Evolutionary conservation across 140 eudicot species (phyloP), one percentile per base, ranked within the genome.

Genomic region (Anethum foeniculum): DNA sequence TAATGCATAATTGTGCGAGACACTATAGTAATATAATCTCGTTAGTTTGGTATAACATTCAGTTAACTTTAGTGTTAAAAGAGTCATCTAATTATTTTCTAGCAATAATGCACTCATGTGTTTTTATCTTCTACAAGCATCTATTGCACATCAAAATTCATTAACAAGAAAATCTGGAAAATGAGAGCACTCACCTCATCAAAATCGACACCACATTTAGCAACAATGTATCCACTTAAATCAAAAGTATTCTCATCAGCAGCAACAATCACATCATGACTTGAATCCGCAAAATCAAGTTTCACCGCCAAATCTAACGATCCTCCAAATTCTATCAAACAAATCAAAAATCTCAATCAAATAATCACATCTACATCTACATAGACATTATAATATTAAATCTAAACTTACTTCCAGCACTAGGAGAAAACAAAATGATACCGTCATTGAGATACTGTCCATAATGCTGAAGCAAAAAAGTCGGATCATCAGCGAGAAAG

Each of bases 131-230:
- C 54, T 49, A 48, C 21, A 16, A 54, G 28, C 34, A 25, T 25
- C 34, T 34, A 34, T 34, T 34, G 38, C 38, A 34, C 38, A 34
- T 34, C 38, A 1, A 34, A 34, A 34, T 34, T n/a, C 60, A 27
- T 18, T 7, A 71, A 32, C 12, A 1, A 16, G 3, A 6, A 16
- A 18, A 28, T 43, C 0, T 1, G 44, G 4, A 43, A 11, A n/a
- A 74, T 10, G 21, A 73, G 21, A n/a, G 51, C 19, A 58, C 49
- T 65, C 58, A 87, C 99, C 91, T 95, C 99, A 86, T 95, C 99
- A 72, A 95, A 92, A 84, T 95, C 97, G 80, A 91, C 95, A 62
- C 97, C 99, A 77, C 97, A 89, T 75, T 95, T 97, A 9, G 90
- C 87, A 1, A 93, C 99, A 73, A 94, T 86, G 65, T 88, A 92